Evolutionary conservation across 2,329 filamentous ascomycete species (phyloP).

Genomic region (Stachybotrys chartarum): DNA sequence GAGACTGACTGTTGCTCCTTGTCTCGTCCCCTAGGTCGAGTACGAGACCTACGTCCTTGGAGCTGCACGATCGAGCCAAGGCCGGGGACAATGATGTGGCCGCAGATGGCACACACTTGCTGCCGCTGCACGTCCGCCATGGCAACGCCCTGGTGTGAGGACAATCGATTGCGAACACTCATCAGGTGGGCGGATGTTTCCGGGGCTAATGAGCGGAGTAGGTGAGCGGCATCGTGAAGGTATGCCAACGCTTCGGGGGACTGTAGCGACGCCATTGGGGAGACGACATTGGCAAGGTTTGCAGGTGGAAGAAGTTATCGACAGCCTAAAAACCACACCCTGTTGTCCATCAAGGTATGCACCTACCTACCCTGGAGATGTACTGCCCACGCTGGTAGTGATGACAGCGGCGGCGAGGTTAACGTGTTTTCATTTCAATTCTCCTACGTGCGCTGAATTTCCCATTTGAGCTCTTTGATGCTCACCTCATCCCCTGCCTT

Average conservation of each 20-base stretch:
- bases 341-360: too few relatives aligned
- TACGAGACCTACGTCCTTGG: constrained; percentile 14
- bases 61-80: constrained; percentile 33
- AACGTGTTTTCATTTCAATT: not conserved
- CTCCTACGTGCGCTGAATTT: constrained; percentile 62
- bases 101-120: constrained; percentile 52
- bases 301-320: too few relatives aligned
- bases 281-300: not conserved
- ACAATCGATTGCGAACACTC: constrained; percentile 41
- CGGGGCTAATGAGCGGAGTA: constrained; percentile 44
- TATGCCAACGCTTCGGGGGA: constrained; percentile 25
- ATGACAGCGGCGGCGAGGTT: too few relatives aligned
- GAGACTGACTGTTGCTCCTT: constrained; percentile 3
- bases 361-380: too few relatives aligned
- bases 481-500: constrained; percentile 88
- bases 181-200: constrained; percentile 54
- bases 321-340: too few relatives aligned
- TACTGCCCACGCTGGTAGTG: too few relatives aligned
- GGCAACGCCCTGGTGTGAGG: constrained; percentile 37
- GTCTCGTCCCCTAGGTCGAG: constrained; percentile 3
- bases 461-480: constrained; percentile 84
- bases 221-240: constrained; percentile 52
- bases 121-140: constrained; percentile 43
- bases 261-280: not conserved
- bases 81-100: constrained; percentile 51